Evolutionary conservation across 371 early-diverging fungal genomes (phyloP), one percentile per base, ranked within the genome.

Genomic region (Mortierella sp.): DNA sequence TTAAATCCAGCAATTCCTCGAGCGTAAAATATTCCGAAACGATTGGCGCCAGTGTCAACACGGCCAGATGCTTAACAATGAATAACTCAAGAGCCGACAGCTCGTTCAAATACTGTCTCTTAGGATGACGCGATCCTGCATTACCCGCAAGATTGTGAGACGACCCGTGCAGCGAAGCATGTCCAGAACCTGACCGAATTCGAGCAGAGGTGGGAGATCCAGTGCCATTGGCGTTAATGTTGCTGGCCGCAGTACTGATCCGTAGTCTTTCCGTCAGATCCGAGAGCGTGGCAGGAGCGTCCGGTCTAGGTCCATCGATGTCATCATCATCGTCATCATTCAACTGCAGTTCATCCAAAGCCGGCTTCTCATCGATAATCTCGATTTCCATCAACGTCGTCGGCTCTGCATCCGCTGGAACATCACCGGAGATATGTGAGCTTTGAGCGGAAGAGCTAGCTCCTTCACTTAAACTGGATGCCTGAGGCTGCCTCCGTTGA

Each of bases 41-140:
- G 23, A 93, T 76, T n/a, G 89, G 91, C 21, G 92, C 87, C 51
- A 97, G 64, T 32, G 86, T 83, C n/a, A 92, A 76, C 0, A 94
- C 93, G 0, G 97, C 96, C 41, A 94, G 84, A 60, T 95, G 95
- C 57, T 92, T 90, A 32, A 95, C 89, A 72, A 92, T 92, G 68
- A 96, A 90, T 54, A 89, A 87, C 56, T 94, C 93, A 6, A 95
- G 80, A 0, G 91, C 91, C 27, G 91, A 89, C 34, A 96, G 82
- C 62, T 97, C 97, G n/a, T 90, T 87, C 59, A 95, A 81, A 56
- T 87, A 92, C 39, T 83, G 86, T 26, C 80, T 68, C 60, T 86
- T 88, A 2, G 86, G 81, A 58, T 59, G 69, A 12, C 69, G 66
- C 21, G 54, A 24, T 1, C 56, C 23, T 19, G 27, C 52, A 5